Percentiles rank a stretch among this genome's conserved stretches.
Evolutionary conservation across 192 early-diverging fungal genomes (phyloP).

Genomic region (Backusella australiensis): DNA sequence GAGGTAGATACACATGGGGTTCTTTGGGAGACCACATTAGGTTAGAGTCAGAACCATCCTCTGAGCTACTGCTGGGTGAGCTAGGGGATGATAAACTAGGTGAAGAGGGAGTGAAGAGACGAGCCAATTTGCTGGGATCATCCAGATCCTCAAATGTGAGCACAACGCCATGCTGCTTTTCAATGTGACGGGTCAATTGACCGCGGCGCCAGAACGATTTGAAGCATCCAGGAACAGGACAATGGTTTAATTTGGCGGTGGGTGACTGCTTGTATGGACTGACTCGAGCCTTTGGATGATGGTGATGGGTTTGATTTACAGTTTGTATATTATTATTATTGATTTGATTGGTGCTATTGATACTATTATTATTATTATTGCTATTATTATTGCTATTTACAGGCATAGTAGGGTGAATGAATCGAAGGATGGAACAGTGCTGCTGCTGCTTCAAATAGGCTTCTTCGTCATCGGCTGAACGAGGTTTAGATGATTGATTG

Average conservation of each 20-base stretch:
- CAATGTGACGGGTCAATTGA: conserved; percentile 35
- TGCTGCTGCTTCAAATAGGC: conserved; percentile 34
- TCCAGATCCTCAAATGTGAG: conserved; percentile 19
- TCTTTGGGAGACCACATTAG: conserved; percentile 3
- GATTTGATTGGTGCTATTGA: neutral
- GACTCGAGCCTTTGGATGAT: conserved; percentile 14
- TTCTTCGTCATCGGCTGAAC: conserved; percentile 29
- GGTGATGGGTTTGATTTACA: neutral
- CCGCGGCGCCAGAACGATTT: conserved; percentile 38
- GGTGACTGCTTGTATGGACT: conserved; percentile 28
- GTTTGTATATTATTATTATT: neutral
- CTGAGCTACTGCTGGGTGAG: neutral
- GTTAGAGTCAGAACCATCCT: neutral
- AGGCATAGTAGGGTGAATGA: conserved; percentile 19
- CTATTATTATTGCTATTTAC: neutral
- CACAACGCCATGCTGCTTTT: conserved; percentile 29
- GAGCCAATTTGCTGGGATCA: conserved; percentile 14
- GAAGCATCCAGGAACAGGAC: conserved; percentile 28
- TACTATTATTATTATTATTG: neutral
- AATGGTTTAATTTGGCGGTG: conserved; percentile 30
- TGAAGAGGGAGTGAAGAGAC: neutral
- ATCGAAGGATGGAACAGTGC: conserved; percentile 34
- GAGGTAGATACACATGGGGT: neutral
- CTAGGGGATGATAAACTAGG: conserved; percentile 6
- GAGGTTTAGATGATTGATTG: conserved; percentile 16